Conservation (phyloP, 164 flowering plant species). For the Stephania japonica region DNA sequence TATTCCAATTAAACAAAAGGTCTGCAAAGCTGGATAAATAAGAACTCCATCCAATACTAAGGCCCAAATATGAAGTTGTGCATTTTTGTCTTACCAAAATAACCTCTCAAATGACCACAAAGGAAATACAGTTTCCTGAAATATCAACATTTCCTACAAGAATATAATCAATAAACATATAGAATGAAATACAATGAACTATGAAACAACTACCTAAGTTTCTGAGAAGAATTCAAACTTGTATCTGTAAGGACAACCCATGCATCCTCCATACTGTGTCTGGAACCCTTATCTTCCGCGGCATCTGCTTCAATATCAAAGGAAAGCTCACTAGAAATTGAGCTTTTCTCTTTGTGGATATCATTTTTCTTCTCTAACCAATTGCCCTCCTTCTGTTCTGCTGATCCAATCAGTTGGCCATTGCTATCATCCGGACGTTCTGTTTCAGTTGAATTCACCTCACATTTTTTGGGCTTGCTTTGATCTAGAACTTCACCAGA, state of each 20-base stretch:
- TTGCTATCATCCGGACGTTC: neutral
- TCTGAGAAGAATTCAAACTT: slow-evolving; percentile 38
- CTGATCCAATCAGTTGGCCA: neutral
- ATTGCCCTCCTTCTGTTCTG: slow-evolving; percentile 1
- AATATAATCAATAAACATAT: too few relatives aligned
- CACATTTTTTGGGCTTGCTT: neutral
- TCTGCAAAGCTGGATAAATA: neutral
- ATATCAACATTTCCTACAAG: too few relatives aligned
- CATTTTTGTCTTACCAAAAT: too few relatives aligned
- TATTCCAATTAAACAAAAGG: neutral
- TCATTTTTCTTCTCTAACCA: slow-evolving; percentile 6
- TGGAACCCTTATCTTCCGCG: slow-evolving; percentile 87
- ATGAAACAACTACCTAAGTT: slow-evolving; percentile 42
- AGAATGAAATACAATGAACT: neutral
- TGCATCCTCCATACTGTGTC: slow-evolving; percentile 86
- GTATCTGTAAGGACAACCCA: slow-evolving; percentile 70
- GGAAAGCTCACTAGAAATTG: neutral
- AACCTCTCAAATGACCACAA: too few relatives aligned
- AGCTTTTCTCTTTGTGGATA: slow-evolving; percentile 2
- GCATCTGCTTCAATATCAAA: slow-evolving; percentile 55
- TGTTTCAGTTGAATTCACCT: neutral
- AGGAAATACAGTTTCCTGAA: too few relatives aligned
- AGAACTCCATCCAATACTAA: too few relatives aligned
- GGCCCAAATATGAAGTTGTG: too few relatives aligned
- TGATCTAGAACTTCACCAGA: slow-evolving; percentile 8